These are phyloP conservation scores for Fusarium albidum DNA, from an alignment of 2,329 filamentous ascomycete genomes.

Conservation along the genomic window DNA sequence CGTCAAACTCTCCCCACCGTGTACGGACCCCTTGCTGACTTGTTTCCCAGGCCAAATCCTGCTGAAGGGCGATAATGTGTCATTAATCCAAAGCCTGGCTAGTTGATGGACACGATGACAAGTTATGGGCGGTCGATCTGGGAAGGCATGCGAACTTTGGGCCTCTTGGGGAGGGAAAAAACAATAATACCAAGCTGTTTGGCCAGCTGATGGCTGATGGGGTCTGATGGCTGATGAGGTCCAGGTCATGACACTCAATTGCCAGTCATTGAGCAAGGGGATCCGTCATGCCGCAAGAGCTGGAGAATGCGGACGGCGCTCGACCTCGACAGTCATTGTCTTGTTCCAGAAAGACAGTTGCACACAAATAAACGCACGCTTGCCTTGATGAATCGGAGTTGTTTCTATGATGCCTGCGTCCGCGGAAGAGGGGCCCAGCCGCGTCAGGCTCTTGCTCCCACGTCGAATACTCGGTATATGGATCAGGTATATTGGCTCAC, in stretches of 20 bases:
- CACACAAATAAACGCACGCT: constrained; percentile 22
- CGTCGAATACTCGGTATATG: background rate
- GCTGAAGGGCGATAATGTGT: constrained; percentile 88
- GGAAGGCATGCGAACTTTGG: constrained; percentile 8
- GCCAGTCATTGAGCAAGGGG: constrained; percentile 11
- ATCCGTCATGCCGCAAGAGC: constrained; percentile 13
- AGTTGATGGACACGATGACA: constrained; percentile 29
- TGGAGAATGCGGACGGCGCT: constrained; percentile 12
- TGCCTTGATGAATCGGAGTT: background rate
- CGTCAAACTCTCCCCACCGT: constrained; percentile 28
- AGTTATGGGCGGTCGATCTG: constrained; percentile 11
- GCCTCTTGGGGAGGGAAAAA: constrained; percentile 17
- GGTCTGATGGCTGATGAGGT: constrained; percentile 26
- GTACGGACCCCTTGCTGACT: constrained; percentile 7
- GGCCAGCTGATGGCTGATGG: constrained; percentile 20
- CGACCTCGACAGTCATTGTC: constrained; percentile 19
- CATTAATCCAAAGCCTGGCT: constrained; percentile 72
- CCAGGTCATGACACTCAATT: constrained; percentile 19
- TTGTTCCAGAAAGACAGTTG: constrained; percentile 14
- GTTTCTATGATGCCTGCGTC: background rate
- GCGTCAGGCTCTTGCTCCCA: too few relatives aligned
- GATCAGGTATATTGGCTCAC: too few relatives aligned
- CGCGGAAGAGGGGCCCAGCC: too few relatives aligned
- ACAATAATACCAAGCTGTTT: constrained; percentile 28
- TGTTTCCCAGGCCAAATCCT: constrained; percentile 77